Conservation (phyloP, 1,139 yeast species). For the Wickerhamomyces sp. region DNA sequence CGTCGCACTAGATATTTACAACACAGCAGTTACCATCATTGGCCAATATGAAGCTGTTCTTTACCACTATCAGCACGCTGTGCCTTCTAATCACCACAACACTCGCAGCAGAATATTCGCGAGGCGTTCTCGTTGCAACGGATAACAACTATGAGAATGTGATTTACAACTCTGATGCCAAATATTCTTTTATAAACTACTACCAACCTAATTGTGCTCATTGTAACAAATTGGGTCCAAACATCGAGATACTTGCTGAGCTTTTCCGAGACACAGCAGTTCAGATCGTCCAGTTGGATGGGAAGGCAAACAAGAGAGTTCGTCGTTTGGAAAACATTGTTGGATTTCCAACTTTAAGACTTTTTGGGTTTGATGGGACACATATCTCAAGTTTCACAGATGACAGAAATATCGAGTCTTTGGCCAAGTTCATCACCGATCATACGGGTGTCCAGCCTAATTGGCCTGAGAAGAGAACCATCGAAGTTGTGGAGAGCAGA, state of each 20-base stretch:
- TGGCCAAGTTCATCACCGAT: constrained; percentile 16
- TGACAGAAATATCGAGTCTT: constrained; percentile 16
- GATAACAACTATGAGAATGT: constrained; percentile 18
- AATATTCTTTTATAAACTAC: constrained; percentile 21
- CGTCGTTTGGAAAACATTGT: constrained; percentile 14
- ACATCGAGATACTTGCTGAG: constrained; percentile 17
- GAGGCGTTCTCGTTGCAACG: constrained; percentile 19
- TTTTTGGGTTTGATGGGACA: constrained; percentile 21
- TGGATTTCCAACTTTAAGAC: constrained; percentile 23
- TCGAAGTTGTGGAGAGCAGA: background rate
- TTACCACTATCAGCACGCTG: too few relatives aligned
- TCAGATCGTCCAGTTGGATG: constrained; percentile 22
- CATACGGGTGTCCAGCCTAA: constrained; percentile 19
- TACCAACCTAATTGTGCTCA: constrained; percentile 16
- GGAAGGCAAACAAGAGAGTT: constrained; percentile 14
- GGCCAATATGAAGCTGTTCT: too few relatives aligned
- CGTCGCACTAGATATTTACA: too few relatives aligned
- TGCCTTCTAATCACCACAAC: too few relatives aligned
- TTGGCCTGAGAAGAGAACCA: constrained; percentile 14
- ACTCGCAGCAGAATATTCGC: too few relatives aligned
- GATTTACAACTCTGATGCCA: constrained; percentile 14
- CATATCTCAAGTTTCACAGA: constrained; percentile 15
- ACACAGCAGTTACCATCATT: too few relatives aligned
- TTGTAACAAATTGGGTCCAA: constrained; percentile 20
- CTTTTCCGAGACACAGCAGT: constrained; percentile 15